Evolutionary conservation across 2,329 filamentous ascomycete species (phyloP).

Genomic region (Aureobasidium pullulans): DNA sequence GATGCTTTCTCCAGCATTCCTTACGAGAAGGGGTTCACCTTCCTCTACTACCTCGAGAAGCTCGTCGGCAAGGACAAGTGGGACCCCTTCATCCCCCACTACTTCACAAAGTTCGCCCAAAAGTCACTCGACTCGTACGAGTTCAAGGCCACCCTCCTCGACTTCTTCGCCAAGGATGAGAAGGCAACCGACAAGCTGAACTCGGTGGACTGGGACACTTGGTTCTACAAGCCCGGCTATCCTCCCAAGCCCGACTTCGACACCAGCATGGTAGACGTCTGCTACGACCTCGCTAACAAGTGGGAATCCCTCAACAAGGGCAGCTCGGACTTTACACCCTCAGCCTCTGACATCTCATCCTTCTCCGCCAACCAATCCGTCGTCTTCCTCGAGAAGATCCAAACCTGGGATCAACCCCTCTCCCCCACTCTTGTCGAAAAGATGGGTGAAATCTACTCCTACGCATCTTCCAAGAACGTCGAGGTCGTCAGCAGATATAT

Average conservation of each 20-base stretch:
- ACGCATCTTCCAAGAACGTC: conserved; percentile 70
- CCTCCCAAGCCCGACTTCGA: conserved; percentile 90
- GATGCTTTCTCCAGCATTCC: conserved; percentile 89
- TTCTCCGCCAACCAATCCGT: conserved; percentile 85
- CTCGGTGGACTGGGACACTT: conserved; percentile 75
- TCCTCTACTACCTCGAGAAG: conserved; percentile 84
- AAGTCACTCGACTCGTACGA: conserved; percentile 90
- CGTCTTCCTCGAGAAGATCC: conserved; percentile 78
- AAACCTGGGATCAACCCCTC: conserved; percentile 59
- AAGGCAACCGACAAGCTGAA: conserved; percentile 56
- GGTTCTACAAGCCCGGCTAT: conserved; percentile 81
- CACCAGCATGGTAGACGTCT: conserved; percentile 76
- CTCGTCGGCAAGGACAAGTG: conserved; percentile 79
- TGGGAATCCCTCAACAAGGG: conserved; percentile 56
- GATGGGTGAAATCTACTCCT: conserved; percentile 69
- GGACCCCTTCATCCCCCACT: conserved; percentile 91
- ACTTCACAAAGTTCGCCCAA: conserved; percentile 77
- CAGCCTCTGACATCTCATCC: conserved; percentile 57
- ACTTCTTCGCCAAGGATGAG: conserved; percentile 70
- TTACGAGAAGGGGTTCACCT: conserved; percentile 95
- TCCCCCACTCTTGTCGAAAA: conserved; percentile 57
- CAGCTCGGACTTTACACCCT: conserved; percentile 49
- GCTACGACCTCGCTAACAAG: conserved; percentile 72
- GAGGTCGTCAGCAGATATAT: conserved; percentile 80
- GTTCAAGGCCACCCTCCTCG: conserved; percentile 80